These are phyloP conservation scores for Yamadazyma sp. DNA, from an alignment of 1,139 yeast species.

Conservation along the genomic window DNA sequence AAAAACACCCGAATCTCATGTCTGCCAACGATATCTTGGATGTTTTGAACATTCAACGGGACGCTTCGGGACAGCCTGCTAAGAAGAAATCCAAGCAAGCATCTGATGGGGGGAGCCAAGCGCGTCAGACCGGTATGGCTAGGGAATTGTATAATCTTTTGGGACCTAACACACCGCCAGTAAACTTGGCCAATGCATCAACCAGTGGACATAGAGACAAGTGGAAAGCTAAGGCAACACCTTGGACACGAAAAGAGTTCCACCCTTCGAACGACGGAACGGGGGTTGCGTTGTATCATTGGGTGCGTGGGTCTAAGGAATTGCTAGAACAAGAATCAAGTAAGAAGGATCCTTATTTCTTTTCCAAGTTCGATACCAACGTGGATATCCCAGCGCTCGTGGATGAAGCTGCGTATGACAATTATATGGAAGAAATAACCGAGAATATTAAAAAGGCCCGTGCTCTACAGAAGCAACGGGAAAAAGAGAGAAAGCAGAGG, in stretches of 20 bases:
- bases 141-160: constrained; percentile 84
- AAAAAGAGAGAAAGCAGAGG: constrained; percentile 15
- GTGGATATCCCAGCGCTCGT: constrained; percentile 71
- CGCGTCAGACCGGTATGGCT: constrained; percentile 75
- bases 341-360: constrained; percentile 59
- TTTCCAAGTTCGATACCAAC: constrained; percentile 72
- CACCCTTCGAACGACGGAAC: constrained; percentile 48
- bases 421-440: constrained; percentile 41
- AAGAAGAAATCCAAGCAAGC: constrained; percentile 38
- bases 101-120: constrained; percentile 20
- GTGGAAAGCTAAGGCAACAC: constrained; percentile 68
- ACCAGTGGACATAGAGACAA: constrained; percentile 58
- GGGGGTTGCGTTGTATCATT: constrained; percentile 61
- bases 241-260: constrained; percentile 77
- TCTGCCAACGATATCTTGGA: constrained; percentile 71
- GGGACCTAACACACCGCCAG: constrained; percentile 93
- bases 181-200: constrained; percentile 50
- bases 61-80: constrained; percentile 33
- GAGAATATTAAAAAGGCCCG: constrained; percentile 19
- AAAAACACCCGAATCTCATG: constrained; percentile 22
- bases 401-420: constrained; percentile 61
- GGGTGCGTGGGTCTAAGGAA: constrained; percentile 80
- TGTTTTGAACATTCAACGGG: constrained; percentile 65
- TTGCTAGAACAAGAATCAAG: constrained; percentile 30
- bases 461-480: constrained; percentile 17